Base-by-base conservation (phyloP, 768 basidiomycete genomes). In the Boletus rubroflammeus region DNA sequence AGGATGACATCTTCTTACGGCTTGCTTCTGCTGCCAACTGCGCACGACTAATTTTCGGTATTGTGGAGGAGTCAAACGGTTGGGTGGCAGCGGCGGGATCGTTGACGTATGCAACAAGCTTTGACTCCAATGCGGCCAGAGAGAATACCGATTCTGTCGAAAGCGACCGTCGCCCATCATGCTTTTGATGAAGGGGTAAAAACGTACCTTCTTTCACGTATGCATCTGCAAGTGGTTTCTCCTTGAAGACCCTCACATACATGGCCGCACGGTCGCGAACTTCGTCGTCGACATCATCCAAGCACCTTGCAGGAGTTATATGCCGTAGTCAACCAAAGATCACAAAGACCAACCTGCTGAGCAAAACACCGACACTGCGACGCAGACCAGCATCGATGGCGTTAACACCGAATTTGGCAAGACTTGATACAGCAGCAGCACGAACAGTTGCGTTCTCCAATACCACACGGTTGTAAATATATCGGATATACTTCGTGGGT, bases 391-490 rank as follows among this genome's bases (percentile, higher is more conserved):
- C 71, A 69, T 98, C 97, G 6, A 80, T 73, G 15, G 91, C 87
- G 64, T 92, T 91, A 47, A 97, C 86, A 52, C 97, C 97, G 62
- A 99, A 98, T 75, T 98, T 98, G 49, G 93, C 97, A 68, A 99
- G 75, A 63, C 89, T 92, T 19, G 92, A 79, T 10, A 99, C 96
- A 23, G 97, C 97, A 1, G 97, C 97, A 19, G 97, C 96, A 57
- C 97, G 81, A 47, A 99, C 97, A 43, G 95, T 94, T 6, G 97
- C 93, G 63, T 98, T 99, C 74, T 99, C 97, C 63, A 99, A 76
- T 15, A 99, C 94, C 23, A 99, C 97, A 28, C 97, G 93, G 74
- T 99, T 99, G 75, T 99, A 99, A 67, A 99, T 99, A 78, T 95
- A 98, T 41, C 97, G 90, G 68, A 99, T 99, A 69, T 96, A 99